Evolutionary conservation across 73 alveolate genomes (phyloP).

Genomic region (Halteria grandinella): DNA sequence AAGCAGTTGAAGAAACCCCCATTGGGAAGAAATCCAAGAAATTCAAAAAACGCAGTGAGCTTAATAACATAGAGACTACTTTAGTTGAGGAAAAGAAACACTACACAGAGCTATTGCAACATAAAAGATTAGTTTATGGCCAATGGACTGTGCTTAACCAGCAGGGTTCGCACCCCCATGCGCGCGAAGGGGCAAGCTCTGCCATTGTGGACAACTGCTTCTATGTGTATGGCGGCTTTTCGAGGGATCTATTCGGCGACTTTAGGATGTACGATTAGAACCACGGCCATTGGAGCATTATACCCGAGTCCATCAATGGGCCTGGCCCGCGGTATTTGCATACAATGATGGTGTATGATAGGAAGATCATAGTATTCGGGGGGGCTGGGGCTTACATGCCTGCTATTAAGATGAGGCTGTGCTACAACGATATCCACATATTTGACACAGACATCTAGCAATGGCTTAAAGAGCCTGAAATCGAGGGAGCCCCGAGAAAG

Average conservation of each 20-base stretch:
- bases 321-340: conserved; percentile 50
- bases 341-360: conserved; percentile 43
- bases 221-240: conserved; percentile 63
- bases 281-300: too few relatives aligned
- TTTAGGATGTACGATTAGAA: conserved; percentile 30
- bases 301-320: too few relatives aligned
- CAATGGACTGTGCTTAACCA: conserved; percentile 35
- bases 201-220: conserved; percentile 37
- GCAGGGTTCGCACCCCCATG: conserved; percentile 51
- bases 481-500: conserved; percentile 48
- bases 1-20: too few relatives aligned
- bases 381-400: conserved; percentile 62
- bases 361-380: conserved; percentile 43
- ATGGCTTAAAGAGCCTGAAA: conserved; percentile 39
- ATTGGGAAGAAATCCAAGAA: too few relatives aligned
- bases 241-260: conserved; percentile 47
- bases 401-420: conserved; percentile 48
- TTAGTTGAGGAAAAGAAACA: conserved; percentile 8
- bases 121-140: conserved; percentile 46
- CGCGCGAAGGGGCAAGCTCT: conserved; percentile 61
- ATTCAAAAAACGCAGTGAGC: neutral
- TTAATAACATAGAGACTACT: conserved; percentile 1
- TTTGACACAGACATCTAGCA: conserved; percentile 28
- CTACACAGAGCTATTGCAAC: conserved; percentile 5
- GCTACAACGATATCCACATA: conserved; percentile 47